Percentiles rank a stretch among this genome's conserved stretches.
phyloP scores from a whole-genome alignment of 768 basidiomycete species.

The Dictyophora rubrovolvata region DNA sequence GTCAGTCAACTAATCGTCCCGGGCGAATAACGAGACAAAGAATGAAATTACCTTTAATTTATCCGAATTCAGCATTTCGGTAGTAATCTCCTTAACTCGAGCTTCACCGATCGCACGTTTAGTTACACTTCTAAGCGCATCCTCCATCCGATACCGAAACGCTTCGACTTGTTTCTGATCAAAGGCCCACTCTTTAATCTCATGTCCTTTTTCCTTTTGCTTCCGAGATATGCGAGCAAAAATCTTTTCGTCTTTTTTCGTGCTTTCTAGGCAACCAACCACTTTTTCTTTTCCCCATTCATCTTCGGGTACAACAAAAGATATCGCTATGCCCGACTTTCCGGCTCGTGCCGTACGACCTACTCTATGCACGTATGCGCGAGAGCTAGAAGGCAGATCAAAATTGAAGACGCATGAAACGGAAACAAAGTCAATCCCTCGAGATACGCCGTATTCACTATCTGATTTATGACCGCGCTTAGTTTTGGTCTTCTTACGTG shows the following conservation, averaged over 20 bases:
- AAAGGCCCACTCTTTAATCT: constrained; percentile 83
- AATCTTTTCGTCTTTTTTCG: constrained; percentile 65
- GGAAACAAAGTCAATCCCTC: constrained; percentile 94
- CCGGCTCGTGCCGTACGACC: constrained; percentile 96
- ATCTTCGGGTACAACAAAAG: constrained; percentile 66
- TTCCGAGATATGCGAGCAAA: constrained; percentile 71
- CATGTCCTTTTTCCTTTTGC: constrained; percentile 46
- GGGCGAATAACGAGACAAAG: not conserved
- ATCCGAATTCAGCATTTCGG: constrained; percentile 89
- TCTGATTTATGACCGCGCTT: constrained; percentile 35
- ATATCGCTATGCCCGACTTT: constrained; percentile 82
- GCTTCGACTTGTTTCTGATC: constrained; percentile 95
- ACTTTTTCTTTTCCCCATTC: constrained; percentile 68
- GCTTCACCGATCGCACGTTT: constrained; percentile 82
- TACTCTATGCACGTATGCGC: constrained; percentile 89
- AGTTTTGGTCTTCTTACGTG: constrained; percentile 39
- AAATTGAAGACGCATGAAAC: constrained; percentile 98
- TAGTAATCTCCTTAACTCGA: constrained; percentile 83
- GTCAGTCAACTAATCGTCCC: constrained; percentile 1
- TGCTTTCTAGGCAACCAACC: constrained; percentile 56
- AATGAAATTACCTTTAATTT: constrained; percentile 69
- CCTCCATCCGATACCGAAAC: constrained; percentile 97
- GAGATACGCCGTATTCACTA: constrained; percentile 86
- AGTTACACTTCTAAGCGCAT: constrained; percentile 84
- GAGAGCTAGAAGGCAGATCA: constrained; percentile 82